A percentile compares a stretch with the other conserved stretches of the same genome.
These are phyloP conservation scores for Gynochthodes officinalis DNA, from an alignment of 257 asterid genomes.

Conservation along the genomic window DNA sequence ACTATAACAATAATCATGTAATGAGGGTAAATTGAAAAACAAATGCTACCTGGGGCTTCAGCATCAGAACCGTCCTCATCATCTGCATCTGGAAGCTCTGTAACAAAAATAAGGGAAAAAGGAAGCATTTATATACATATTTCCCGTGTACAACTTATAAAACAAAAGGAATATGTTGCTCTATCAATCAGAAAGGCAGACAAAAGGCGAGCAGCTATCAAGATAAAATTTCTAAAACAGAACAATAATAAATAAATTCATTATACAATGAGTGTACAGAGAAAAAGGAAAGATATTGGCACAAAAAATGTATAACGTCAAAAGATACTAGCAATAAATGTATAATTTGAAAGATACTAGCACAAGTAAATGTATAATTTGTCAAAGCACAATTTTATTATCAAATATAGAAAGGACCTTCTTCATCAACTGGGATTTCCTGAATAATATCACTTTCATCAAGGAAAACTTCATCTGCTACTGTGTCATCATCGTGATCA, in stretches of 20 bases:
- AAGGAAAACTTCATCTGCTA: constrained; percentile 33
- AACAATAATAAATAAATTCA: not conserved
- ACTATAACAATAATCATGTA: not conserved
- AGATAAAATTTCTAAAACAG: not conserved
- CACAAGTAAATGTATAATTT: not conserved
- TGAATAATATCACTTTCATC: constrained; percentile 64
- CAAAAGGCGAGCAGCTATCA: not conserved
- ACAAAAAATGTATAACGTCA: too few species aligned
- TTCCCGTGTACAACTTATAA: not conserved
- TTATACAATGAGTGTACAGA: not conserved
- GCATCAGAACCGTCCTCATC: constrained; percentile 62
- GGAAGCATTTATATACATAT: not conserved
- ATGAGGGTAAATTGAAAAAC: not conserved
- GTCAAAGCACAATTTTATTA: not conserved
- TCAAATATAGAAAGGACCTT: constrained; percentile 43
- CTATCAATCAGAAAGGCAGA: not conserved
- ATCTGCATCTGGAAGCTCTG: constrained; percentile 85
- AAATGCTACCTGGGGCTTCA: constrained; percentile 34
- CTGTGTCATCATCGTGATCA: constrained; percentile 21
- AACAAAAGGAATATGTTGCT: not conserved
- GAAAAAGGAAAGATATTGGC: not conserved
- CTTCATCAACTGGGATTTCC: constrained; percentile 69
- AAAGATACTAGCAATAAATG: too few species aligned
- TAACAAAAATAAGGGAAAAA: constrained; percentile 17
- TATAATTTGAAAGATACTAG: not conserved